Conservation (phyloP, 805 yeast genomes). For the Sungouiozyma intestinalis region DNA sequence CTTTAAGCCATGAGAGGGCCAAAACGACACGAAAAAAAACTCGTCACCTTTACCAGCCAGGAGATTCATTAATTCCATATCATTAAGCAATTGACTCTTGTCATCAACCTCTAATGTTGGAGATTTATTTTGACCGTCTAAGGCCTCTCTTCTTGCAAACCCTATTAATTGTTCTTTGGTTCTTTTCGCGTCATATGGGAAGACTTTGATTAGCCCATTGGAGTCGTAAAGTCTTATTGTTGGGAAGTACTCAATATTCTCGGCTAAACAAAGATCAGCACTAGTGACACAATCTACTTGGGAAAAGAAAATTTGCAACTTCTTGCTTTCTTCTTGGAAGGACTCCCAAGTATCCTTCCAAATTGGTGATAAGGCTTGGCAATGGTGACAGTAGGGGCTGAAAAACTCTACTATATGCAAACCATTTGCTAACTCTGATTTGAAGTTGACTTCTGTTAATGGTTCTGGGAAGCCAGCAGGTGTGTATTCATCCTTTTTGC, state of each 20-base stretch:
- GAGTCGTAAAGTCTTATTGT: constrained; percentile 60
- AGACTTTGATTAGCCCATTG: constrained; percentile 35
- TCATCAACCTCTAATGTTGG: constrained; percentile 14
- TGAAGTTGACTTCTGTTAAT: constrained; percentile 42
- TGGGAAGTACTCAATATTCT: constrained; percentile 61
- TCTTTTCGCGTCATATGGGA: constrained; percentile 38
- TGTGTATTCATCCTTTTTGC: constrained; percentile 1
- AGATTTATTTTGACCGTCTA: constrained; percentile 31
- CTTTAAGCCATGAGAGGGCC: constrained; percentile 43
- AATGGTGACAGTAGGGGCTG: constrained; percentile 85
- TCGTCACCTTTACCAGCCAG: constrained; percentile 39
- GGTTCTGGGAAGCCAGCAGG: constrained; percentile 35
- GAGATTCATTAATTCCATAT: constrained; percentile 36
- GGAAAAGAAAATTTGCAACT: constrained; percentile 40
- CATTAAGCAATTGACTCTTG: constrained; percentile 31
- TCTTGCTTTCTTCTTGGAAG: constrained; percentile 36
- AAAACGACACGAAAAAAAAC: constrained; percentile 53
- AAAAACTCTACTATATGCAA: constrained; percentile 76
- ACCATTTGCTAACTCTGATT: constrained; percentile 37
- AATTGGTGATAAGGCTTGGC: constrained; percentile 65
- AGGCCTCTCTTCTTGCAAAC: constrained; percentile 45
- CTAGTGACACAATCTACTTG: constrained; percentile 80
- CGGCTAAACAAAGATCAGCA: constrained; percentile 75
- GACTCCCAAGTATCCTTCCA: constrained; percentile 62
- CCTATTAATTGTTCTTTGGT: constrained; percentile 39